These are phyloP conservation scores for Diplotaxis tenuifolia DNA, from an alignment of 345 rosid genomes.

Conservation along the genomic window DNA sequence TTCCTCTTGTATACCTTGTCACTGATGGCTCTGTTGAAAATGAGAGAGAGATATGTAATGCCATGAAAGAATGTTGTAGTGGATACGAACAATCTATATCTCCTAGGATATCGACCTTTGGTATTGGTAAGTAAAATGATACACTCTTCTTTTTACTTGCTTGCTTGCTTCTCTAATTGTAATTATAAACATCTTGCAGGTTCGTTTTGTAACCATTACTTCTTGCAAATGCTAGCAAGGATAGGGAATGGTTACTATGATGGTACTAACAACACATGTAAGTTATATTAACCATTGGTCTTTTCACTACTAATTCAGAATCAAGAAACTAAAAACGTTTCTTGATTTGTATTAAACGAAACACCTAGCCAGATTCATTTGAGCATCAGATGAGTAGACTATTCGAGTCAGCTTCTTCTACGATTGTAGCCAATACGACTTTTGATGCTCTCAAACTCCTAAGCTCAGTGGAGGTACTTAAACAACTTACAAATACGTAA, in stretches of 20 bases:
- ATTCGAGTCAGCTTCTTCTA: conserved; percentile 54
- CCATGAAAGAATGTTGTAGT: conserved; percentile 45
- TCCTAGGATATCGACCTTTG: conserved; percentile 85
- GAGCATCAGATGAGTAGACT: conserved; percentile 54
- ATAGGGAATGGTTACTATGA: conserved; percentile 75
- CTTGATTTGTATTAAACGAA: conserved; percentile 11
- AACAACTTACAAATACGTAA: conserved; percentile 1
- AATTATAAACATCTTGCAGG: conserved; percentile 43
- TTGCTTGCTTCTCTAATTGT: neutral
- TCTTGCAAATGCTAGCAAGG: conserved; percentile 75
- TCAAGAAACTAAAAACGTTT: conserved; percentile 9
- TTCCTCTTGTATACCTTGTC: conserved; percentile 77
- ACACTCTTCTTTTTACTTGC: neutral
- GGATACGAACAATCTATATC: conserved; percentile 40
- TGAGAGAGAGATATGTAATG: conserved; percentile 75
- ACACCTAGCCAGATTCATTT: conserved; percentile 58
- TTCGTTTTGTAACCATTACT: conserved; percentile 79
- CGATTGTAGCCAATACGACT: conserved; percentile 50
- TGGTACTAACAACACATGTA: conserved; percentile 67
- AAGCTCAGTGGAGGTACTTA: conserved; percentile 68
- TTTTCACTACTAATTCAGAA: neutral
- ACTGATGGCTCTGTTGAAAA: conserved; percentile 90
- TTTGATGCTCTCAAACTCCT: conserved; percentile 51
- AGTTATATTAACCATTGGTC: neutral
- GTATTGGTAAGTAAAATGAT: conserved; percentile 54